phyloP scores from a whole-genome alignment of 2,329 filamentous ascomycete species.

The Dactylellina haptotyla region DNA sequence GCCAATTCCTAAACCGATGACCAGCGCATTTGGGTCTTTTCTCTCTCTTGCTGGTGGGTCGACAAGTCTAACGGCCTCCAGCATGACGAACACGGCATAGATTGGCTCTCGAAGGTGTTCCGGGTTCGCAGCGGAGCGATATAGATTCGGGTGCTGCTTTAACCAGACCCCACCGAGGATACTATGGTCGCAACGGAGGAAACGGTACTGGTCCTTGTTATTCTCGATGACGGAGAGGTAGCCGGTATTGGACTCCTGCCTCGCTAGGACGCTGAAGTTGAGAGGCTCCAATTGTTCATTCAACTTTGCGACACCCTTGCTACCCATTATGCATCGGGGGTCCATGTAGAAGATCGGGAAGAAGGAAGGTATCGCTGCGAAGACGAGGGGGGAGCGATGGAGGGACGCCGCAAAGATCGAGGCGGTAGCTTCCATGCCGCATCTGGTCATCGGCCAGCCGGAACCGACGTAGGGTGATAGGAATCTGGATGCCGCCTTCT shows the following conservation, averaged over 20 bases:
- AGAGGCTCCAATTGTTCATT: constrained; percentile 73
- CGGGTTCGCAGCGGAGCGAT: constrained; percentile 62
- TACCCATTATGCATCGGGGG: constrained; percentile 63
- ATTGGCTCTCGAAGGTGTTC: constrained; percentile 78
- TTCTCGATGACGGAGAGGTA: constrained; percentile 92
- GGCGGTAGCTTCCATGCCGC: constrained; percentile 48
- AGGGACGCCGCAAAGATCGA: constrained; percentile 60
- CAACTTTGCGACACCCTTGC: constrained; percentile 61
- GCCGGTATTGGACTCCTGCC: constrained; percentile 86
- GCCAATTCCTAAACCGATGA: constrained; percentile 91
- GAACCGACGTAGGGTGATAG: constrained; percentile 32
- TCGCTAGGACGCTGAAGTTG: constrained; percentile 80
- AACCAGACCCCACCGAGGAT: constrained; percentile 93
- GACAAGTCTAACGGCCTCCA: constrained; percentile 88
- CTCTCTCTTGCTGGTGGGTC: constrained; percentile 70
- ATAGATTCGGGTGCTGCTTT: constrained; percentile 63
- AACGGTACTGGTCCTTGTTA: constrained; percentile 74
- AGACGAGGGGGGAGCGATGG: constrained; percentile 74
- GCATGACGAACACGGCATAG: constrained; percentile 94
- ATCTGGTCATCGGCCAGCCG: constrained; percentile 47
- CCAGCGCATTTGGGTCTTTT: constrained; percentile 77
- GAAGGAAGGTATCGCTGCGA: constrained; percentile 76
- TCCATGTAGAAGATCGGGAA: constrained; percentile 78
- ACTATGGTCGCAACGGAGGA: constrained; percentile 93
- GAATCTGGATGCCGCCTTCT: constrained; percentile 7